phyloP scores from a whole-genome alignment of 768 basidiomycete genomes.

The Phanerodontia chrysosporium region DNA sequence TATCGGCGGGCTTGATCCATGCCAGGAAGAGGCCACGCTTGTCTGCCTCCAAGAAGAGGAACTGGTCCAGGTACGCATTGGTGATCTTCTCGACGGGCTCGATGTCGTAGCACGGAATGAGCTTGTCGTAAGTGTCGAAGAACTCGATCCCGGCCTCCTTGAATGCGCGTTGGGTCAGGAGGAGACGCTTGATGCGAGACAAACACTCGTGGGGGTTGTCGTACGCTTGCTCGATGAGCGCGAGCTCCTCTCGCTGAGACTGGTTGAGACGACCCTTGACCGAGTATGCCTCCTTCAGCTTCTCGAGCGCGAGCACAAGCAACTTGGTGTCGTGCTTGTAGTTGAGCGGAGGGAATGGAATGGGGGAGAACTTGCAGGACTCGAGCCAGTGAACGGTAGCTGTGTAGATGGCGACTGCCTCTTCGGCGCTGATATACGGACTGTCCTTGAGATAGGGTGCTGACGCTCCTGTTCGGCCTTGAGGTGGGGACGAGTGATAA shows the following conservation, averaged over 20 bases:
- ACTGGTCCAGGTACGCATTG: slow-evolving; percentile 98
- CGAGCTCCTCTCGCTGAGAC: slow-evolving; percentile 96
- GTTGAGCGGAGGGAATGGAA: slow-evolving; percentile 97
- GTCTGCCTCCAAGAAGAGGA: slow-evolving; percentile 98
- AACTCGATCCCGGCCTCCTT: slow-evolving; percentile 97
- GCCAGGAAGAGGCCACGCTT: slow-evolving; percentile 97
- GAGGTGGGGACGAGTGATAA: slow-evolving; percentile 95
- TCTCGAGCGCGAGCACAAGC: slow-evolving; percentile 93
- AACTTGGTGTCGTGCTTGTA: slow-evolving; percentile 99
- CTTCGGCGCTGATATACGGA: slow-evolving; percentile 97
- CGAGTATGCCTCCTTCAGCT: slow-evolving; percentile 97
- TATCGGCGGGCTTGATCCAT: slow-evolving; percentile 98
- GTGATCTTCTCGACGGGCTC: slow-evolving; percentile 99
- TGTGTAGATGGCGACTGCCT: slow-evolving; percentile 97
- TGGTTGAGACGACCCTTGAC: slow-evolving; percentile 97
- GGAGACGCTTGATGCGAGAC: slow-evolving; percentile 94
- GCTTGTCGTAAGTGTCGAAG: slow-evolving; percentile 96
- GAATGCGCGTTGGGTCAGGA: slow-evolving; percentile 97
- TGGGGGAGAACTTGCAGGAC: slow-evolving; percentile 95
- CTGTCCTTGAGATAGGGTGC: slow-evolving; percentile 99
- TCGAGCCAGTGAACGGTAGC: slow-evolving; percentile 99
- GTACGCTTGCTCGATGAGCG: slow-evolving; percentile 97
- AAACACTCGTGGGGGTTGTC: slow-evolving; percentile 99
- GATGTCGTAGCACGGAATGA: slow-evolving; percentile 98
- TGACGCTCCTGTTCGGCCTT: slow-evolving; percentile 99